phyloP scores from a whole-genome alignment of 2,329 filamentous ascomycete species.

The Trichoderma hamatum region DNA sequence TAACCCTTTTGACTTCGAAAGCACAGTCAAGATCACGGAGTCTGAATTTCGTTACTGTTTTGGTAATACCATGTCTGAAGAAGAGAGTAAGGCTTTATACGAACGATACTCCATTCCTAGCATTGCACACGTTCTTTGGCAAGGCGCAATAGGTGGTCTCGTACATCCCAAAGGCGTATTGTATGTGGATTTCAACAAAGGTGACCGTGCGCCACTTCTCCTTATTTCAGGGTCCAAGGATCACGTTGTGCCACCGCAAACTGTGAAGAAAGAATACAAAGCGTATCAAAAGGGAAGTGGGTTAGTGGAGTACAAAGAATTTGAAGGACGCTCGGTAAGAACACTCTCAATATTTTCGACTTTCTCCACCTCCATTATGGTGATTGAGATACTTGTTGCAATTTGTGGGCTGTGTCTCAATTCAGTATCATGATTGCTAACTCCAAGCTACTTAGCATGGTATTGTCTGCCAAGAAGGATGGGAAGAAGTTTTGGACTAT shows the following conservation, averaged over 20 bases:
- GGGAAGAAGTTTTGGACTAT: background rate
- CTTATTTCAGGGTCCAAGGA: background rate
- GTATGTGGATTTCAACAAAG: background rate
- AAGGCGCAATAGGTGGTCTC: background rate
- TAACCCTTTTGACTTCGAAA: constrained; percentile 1
- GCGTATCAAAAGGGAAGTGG: background rate
- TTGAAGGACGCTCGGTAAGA: background rate
- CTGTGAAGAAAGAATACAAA: background rate
- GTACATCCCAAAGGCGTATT: background rate
- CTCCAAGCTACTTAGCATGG: background rate
- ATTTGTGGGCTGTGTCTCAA: background rate
- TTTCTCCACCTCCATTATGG: background rate
- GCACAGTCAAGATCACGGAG: background rate
- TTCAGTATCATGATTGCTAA: background rate
- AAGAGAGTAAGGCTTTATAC: background rate
- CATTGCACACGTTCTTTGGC: background rate
- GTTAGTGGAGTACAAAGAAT: background rate
- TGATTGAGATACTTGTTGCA: background rate
- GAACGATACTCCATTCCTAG: background rate
- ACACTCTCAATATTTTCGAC: background rate
- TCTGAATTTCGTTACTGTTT: background rate
- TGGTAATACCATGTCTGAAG: background rate
- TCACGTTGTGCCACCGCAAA: background rate
- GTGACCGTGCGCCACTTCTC: background rate
- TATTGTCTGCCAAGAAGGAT: background rate